Percentiles rank a stretch among this genome's conserved stretches.
Evolutionary conservation across 2,329 filamentous ascomycete species (phyloP).

Genomic region (Talaromyces piceae): DNA sequence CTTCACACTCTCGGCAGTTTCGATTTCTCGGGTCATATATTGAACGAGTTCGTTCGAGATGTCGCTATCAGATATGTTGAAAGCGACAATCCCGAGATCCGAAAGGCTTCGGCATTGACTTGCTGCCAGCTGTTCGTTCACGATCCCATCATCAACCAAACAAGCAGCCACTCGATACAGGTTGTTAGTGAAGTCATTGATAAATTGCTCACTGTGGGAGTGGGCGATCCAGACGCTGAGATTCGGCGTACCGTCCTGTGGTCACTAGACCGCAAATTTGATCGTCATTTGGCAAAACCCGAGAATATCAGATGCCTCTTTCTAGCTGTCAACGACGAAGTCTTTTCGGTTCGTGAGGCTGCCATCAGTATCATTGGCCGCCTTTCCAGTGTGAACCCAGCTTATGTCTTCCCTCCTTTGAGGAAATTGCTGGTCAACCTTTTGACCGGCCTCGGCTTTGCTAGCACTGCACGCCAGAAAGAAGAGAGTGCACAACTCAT

Average conservation of each 20-base stretch:
- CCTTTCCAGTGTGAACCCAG: constrained; percentile 82
- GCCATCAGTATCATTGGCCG: constrained; percentile 95
- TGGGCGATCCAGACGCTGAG: constrained; percentile 81
- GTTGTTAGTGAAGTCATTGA: constrained; percentile 98
- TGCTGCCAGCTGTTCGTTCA: constrained; percentile 96
- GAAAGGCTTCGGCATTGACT: constrained; percentile 88
- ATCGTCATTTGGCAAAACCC: constrained; percentile 91
- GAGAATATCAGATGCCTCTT: constrained; percentile 96
- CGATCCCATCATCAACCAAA: constrained; percentile 96
- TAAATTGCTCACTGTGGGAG: constrained; percentile 86
- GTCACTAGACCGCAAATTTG: constrained; percentile 87
- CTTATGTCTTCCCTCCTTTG: constrained; percentile 92
- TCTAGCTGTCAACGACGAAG: constrained; percentile 89
- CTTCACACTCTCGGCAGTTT: constrained; percentile 96
- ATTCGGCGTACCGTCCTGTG: constrained; percentile 84
- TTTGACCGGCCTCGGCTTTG: constrained; percentile 92
- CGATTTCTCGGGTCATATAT: constrained; percentile 79
- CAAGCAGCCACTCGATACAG: constrained; percentile 91
- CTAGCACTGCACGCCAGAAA: constrained; percentile 87
- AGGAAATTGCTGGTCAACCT: constrained; percentile 94
- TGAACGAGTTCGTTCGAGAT: constrained; percentile 98
- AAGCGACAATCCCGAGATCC: constrained; percentile 86
- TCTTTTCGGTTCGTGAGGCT: constrained; percentile 86
- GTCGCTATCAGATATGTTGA: constrained; percentile 98
- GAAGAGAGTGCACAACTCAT: constrained; percentile 93